Conservation (phyloP, 306 rosid genomes). For the Comarum palustre region DNA sequence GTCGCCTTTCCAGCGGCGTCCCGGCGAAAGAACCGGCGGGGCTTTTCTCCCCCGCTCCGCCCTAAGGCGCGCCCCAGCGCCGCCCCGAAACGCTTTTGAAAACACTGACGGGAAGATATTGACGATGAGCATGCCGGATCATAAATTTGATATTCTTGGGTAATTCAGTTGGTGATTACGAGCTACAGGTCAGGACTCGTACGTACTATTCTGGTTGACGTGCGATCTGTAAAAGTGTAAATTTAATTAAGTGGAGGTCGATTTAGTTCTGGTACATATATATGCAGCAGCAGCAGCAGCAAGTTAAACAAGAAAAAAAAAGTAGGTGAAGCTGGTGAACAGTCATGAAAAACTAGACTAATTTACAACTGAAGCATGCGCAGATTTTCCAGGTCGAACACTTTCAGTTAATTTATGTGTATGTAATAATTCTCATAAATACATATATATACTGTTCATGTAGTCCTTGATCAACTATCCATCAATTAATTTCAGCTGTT, state of each 20-base stretch:
- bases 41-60: too few species aligned
- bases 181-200: background rate
- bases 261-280: background rate
- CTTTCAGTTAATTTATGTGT: background rate
- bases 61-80: too few species aligned
- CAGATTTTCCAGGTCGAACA: background rate
- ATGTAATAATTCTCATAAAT: background rate
- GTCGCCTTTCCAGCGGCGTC: too few species aligned
- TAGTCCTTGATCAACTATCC: background rate
- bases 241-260: background rate
- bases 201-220: background rate
- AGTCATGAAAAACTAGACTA: slow-evolving; percentile 33
- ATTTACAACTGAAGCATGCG: slow-evolving; percentile 8
- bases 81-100: too few species aligned
- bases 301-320: slow-evolving; percentile 24
- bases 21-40: too few species aligned
- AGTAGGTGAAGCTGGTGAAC: slow-evolving; percentile 75
- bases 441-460: background rate
- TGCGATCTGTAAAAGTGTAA: background rate
- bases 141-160: background rate
- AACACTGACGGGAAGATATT: too few species aligned
- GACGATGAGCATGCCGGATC: background rate
- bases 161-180: background rate
- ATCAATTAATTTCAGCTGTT: background rate
- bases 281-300: background rate